Conservation (phyloP, 2,329 filamentous ascomycete genomes). For the Diplodia seriata region DNA sequence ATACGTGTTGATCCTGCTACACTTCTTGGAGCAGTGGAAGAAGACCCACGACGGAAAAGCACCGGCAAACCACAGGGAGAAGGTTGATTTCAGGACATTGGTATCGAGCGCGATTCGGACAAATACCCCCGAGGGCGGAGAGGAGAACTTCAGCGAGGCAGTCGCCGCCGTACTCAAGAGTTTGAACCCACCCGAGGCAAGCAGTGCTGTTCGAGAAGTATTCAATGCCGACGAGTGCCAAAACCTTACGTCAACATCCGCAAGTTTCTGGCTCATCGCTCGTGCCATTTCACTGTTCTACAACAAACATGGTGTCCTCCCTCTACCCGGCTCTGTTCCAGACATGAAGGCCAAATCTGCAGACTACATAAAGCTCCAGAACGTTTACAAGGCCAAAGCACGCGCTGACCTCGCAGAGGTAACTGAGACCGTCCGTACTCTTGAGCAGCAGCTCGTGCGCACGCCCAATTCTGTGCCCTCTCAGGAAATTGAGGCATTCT, state of each 20-base stretch:
- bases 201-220: conserved; percentile 74
- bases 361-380: conserved; percentile 89
- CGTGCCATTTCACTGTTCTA: conserved; percentile 81
- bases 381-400: conserved; percentile 90
- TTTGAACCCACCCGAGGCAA: conserved; percentile 72
- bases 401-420: conserved; percentile 80
- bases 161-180: conserved; percentile 85
- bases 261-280: conserved; percentile 89
- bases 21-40: conserved; percentile 86
- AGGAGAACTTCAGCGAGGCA: conserved; percentile 98
- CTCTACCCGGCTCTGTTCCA: conserved; percentile 84
- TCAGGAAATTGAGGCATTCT: conserved; percentile 86
- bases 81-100: conserved; percentile 77
- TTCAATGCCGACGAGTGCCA: conserved; percentile 72
- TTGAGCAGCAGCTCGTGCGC: conserved; percentile 61
- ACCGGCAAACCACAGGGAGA: conserved; percentile 82
- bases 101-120: conserved; percentile 72
- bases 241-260: conserved; percentile 54
- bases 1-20: conserved; percentile 80
- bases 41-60: conserved; percentile 68
- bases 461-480: conserved; percentile 61
- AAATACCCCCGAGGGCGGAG: conserved; percentile 80
- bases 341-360: conserved; percentile 97
- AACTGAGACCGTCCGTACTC: conserved; percentile 65
- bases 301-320: conserved; percentile 73